These are phyloP conservation scores for Oryza coarctata DNA, from an alignment of 176 grass and related monocot genomes.

Conservation along the genomic window DNA sequence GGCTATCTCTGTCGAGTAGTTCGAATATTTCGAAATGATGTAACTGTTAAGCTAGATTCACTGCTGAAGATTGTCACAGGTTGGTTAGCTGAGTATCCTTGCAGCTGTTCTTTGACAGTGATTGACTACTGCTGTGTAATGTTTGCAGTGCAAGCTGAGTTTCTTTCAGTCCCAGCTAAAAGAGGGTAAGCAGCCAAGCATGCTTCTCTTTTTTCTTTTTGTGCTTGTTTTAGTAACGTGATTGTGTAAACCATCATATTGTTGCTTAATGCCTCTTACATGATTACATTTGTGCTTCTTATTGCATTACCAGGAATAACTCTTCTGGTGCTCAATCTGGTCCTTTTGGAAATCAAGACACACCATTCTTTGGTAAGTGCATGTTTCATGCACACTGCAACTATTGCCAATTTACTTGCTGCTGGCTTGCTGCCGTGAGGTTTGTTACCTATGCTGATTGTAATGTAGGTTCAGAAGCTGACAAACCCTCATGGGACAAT, in stretches of 20 bases:
- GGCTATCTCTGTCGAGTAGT: constrained; percentile 98
- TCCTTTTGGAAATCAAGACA: constrained; percentile 58
- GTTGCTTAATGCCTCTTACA: constrained; percentile 21
- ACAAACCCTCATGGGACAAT: constrained; percentile 64
- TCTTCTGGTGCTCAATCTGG: constrained; percentile 48
- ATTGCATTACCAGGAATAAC: constrained; percentile 49
- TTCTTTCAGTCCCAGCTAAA: constrained; percentile 64
- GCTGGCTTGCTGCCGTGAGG: not conserved
- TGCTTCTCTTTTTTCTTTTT: constrained; percentile 29
- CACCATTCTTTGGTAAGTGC: constrained; percentile 45
- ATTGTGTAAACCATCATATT: not conserved
- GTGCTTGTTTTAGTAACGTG: not conserved
- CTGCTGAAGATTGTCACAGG: constrained; percentile 91
- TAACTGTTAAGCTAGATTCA: constrained; percentile 95
- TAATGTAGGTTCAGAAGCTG: constrained; percentile 59
- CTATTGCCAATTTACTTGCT: not conserved
- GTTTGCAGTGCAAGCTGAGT: constrained; percentile 74
- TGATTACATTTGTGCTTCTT: constrained; percentile 28
- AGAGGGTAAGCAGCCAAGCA: constrained; percentile 59
- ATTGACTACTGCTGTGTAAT: constrained; percentile 23
- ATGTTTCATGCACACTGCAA: constrained; percentile 4
- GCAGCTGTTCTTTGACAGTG: constrained; percentile 28
- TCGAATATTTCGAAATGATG: constrained; percentile 79
- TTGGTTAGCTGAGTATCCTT: constrained; percentile 52
- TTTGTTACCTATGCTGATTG: constrained; percentile 34